phyloP scores from a whole-genome alignment of 2,329 filamentous ascomycete genomes.

The Diaporthe australafricana region DNA sequence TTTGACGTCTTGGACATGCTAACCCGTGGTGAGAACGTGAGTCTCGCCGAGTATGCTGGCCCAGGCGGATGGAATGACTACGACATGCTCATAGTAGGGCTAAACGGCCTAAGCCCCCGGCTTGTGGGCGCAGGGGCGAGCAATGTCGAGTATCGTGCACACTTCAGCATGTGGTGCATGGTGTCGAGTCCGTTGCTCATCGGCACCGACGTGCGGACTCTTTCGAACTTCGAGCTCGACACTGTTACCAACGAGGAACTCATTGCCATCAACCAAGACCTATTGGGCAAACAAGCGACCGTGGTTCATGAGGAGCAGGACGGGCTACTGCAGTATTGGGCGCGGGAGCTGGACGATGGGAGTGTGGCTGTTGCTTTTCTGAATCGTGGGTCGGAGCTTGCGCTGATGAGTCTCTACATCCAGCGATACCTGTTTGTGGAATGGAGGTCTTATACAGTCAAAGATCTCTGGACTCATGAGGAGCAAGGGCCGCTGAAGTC shows the following conservation, averaged over 20 bases:
- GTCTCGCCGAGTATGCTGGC: conserved; percentile 13
- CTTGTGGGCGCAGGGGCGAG: conserved; percentile 29
- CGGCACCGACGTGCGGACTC: conserved; percentile 12
- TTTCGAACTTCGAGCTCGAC: conserved; percentile 23
- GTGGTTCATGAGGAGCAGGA: conserved; percentile 26
- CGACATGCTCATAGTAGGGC: conserved; percentile 34
- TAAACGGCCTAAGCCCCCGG: conserved; percentile 18
- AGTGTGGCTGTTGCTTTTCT: conserved; percentile 29
- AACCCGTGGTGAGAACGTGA: conserved; percentile 28
- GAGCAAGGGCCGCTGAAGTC: conserved; percentile 19
- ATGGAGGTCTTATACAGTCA: conserved; percentile 31
- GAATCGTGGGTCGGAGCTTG: conserved; percentile 27
- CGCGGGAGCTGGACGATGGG: conserved; percentile 19
- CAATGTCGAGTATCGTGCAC: conserved; percentile 30
- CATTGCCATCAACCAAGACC: conserved; percentile 32
- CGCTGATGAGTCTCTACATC: conserved; percentile 19
- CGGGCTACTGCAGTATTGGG: conserved; percentile 29
- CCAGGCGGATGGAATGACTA: conserved; percentile 35
- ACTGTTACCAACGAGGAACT: conserved; percentile 32
- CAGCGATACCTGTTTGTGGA: conserved; percentile 28
- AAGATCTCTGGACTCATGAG: conserved; percentile 31
- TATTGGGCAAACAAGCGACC: not conserved
- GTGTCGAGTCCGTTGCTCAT: conserved; percentile 29
- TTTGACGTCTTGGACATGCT: conserved; percentile 55
- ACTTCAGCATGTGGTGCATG: conserved; percentile 32